A percentile compares a stretch with the other conserved stretches of the same genome.
Evolutionary conservation across 1,284 basidiomycete genomes (phyloP).

Genomic region (Lentinula novae-zelandiae): DNA sequence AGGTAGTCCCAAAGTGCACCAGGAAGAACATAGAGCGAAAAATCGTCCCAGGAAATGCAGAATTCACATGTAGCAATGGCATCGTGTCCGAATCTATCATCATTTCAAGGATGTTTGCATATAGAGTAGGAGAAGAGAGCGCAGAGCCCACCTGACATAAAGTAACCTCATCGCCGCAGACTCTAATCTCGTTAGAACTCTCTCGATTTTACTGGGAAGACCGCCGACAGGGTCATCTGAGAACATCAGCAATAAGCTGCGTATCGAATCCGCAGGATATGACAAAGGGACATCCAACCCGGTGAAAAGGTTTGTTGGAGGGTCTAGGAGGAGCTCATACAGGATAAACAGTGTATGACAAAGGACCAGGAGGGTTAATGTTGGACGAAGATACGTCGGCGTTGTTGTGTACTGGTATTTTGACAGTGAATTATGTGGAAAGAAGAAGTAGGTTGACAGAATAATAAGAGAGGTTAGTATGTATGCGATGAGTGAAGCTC

Average conservation of each 20-base stretch:
- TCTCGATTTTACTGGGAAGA: conserved; percentile 45
- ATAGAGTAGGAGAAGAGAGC: background rate
- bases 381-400: conserved; percentile 5
- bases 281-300: conserved; percentile 51
- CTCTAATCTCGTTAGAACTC: conserved; percentile 50
- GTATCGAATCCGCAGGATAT: conserved; percentile 49
- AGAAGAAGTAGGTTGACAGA: conserved; percentile 9
- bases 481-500: conserved; percentile 12
- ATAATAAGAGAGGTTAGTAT: conserved; percentile 1
- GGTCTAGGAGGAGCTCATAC: conserved; percentile 42
- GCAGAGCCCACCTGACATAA: conserved; percentile 51
- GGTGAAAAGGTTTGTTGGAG: conserved; percentile 62
- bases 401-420: conserved; percentile 1
- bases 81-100: conserved; percentile 59
- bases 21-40: conserved; percentile 53
- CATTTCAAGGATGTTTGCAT: conserved; percentile 1
- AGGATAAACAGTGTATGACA: conserved; percentile 54
- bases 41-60: conserved; percentile 57
- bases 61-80: conserved; percentile 58
- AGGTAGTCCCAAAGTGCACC: conserved; percentile 55
- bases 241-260: conserved; percentile 36
- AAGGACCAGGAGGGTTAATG: conserved; percentile 26
- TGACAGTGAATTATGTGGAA: conserved; percentile 1
- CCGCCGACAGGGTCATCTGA: conserved; percentile 27
- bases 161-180: conserved; percentile 54